A percentile compares a stretch with the other conserved stretches of the same genome.
Evolutionary conservation across 2,329 filamentous ascomycete genomes (phyloP).

Genomic region (Chrysosporium queenslandicum): DNA sequence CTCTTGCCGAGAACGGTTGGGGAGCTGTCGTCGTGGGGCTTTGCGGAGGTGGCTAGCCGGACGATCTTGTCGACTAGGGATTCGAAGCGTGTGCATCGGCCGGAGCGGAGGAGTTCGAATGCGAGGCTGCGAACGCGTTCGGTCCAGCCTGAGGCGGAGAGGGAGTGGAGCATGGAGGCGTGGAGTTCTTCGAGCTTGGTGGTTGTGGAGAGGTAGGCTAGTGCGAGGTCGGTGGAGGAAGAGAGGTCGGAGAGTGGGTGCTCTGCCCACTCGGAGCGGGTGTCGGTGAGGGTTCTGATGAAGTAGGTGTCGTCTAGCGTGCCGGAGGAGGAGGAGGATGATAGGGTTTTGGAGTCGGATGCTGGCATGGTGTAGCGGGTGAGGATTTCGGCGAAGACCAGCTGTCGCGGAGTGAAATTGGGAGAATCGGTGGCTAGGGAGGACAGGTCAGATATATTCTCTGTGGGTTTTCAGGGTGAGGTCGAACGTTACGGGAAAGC

Average conservation of each 20-base stretch:
- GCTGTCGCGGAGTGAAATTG: conserved; percentile 4
- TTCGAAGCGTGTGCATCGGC: conserved; percentile 47
- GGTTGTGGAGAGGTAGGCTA: conserved; percentile 39
- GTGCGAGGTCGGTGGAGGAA: conserved; percentile 32
- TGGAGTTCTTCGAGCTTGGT: conserved; percentile 49
- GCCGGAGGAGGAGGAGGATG: background rate
- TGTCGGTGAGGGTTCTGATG: conserved; percentile 29
- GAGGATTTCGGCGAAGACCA: conserved; percentile 6
- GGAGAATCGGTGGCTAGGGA: background rate
- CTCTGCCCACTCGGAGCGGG: conserved; percentile 30
- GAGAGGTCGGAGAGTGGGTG: conserved; percentile 23
- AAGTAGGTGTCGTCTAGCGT: conserved; percentile 13
- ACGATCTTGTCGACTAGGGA: conserved; percentile 48
- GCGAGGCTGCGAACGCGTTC: conserved; percentile 46
- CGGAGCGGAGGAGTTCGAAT: conserved; percentile 47
- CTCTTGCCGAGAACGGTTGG: conserved; percentile 8
- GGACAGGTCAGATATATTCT: too few relatives aligned
- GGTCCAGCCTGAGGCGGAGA: conserved; percentile 51
- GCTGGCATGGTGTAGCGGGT: background rate
- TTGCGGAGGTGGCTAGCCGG: conserved; percentile 33
- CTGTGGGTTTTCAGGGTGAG: background rate
- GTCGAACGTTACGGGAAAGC: too few relatives aligned
- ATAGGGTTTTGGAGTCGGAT: background rate
- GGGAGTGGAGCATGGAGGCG: conserved; percentile 43
- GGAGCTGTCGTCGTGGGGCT: conserved; percentile 10